These are phyloP conservation scores for Stemphylium vesicarium DNA, from an alignment of 2,329 filamentous ascomycete species.

Conservation along the genomic window DNA sequence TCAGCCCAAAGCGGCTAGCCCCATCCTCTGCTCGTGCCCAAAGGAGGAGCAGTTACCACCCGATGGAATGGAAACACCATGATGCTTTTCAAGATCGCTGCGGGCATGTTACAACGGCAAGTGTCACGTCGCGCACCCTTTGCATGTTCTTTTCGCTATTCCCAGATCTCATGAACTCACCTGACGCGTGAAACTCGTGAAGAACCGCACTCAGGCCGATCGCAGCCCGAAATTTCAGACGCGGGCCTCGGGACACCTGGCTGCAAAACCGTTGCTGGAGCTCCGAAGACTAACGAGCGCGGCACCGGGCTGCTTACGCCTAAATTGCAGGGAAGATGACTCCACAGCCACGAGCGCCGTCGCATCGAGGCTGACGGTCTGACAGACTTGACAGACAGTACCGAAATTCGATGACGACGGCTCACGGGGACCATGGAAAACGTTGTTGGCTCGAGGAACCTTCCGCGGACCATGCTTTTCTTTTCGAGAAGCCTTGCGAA, in stretches of 20 bases:
- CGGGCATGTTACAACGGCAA: no score
- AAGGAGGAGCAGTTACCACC: neutral
- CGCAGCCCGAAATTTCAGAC: neutral
- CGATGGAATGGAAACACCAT: neutral
- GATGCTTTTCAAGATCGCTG: neutral
- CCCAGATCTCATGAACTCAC: no score
- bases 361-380: neutral
- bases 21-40: constrained; percentile 1
- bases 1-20: neutral
- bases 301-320: constrained; percentile 7
- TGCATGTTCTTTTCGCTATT: no score
- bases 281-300: constrained; percentile 5
- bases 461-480: neutral
- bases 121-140: no score
- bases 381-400: neutral
- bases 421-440: neutral
- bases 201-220: neutral
- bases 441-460: neutral
- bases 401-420: constrained; percentile 2
- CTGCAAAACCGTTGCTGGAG: constrained; percentile 8
- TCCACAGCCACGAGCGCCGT: neutral
- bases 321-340: neutral
- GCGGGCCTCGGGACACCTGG: neutral
- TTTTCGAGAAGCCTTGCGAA: neutral
- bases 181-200: no score